Conservation (phyloP, 1,284 basidiomycete species). For the Papiliotrema flavescens region DNA sequence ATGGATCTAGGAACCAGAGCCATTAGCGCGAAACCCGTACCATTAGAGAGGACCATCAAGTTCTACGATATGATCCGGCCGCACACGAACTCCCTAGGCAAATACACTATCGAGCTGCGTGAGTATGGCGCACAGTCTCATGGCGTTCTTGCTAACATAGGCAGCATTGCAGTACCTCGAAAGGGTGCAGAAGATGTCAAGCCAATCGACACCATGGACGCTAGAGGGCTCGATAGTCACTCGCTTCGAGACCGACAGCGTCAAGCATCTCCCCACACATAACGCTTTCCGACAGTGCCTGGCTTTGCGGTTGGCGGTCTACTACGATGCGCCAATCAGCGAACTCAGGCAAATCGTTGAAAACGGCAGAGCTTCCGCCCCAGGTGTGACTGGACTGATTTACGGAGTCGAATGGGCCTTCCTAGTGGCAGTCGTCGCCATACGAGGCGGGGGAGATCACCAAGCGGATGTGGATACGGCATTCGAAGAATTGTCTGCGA, state of each 20-base stretch:
- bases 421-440: constrained; percentile 11
- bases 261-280: constrained; percentile 14
- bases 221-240: constrained; percentile 21
- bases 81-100: constrained; percentile 11
- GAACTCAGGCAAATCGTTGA: constrained; percentile 6
- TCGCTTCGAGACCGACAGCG: constrained; percentile 7
- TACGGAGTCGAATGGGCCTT: constrained; percentile 23
- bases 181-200: constrained; percentile 5
- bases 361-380: not conserved
- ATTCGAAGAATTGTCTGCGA: not conserved
- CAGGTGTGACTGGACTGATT: constrained; percentile 8
- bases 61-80: constrained; percentile 22
- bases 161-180: constrained; percentile 25
- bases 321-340: constrained; percentile 27
- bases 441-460: constrained; percentile 6
- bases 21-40: constrained; percentile 7
- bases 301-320: constrained; percentile 22
- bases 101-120: constrained; percentile 18
- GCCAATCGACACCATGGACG: constrained; percentile 14
- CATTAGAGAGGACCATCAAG: constrained; percentile 7
- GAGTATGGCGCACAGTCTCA: not conserved
- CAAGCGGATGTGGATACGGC: not conserved
- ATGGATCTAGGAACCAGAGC: constrained; percentile 18
- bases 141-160: not conserved
- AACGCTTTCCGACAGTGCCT: constrained; percentile 12